phyloP scores from a whole-genome alignment of 78 protist species.

The Carpediemonas membranifera region DNA sequence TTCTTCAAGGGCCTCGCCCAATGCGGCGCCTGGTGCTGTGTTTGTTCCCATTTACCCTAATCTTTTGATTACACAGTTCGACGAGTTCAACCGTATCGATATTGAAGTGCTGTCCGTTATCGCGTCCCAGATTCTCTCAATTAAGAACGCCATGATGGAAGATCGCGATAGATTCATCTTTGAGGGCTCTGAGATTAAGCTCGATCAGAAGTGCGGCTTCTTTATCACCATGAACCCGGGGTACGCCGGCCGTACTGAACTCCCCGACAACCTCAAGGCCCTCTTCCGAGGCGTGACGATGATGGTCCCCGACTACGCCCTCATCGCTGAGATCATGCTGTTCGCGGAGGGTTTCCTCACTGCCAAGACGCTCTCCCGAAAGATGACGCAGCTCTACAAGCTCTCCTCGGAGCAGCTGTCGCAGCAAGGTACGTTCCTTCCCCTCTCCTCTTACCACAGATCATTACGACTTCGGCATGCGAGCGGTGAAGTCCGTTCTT shows the following conservation, averaged over 20 bases:
- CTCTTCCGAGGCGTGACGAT: conserved; percentile 68
- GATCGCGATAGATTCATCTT: conserved; percentile 12
- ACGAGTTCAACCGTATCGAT: background rate
- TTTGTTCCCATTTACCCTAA: conserved; percentile 56
- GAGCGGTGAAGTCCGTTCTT: conserved; percentile 47
- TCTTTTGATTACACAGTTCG: conserved; percentile 21
- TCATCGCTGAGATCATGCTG: conserved; percentile 61
- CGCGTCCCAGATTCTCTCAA: conserved; percentile 48
- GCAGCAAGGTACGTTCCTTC: conserved; percentile 49
- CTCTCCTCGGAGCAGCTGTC: conserved; percentile 61
- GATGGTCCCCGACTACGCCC: conserved; percentile 65
- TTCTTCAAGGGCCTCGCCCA: conserved; percentile 59
- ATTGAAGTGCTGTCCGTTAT: conserved; percentile 57
- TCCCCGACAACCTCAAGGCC: conserved; percentile 78
- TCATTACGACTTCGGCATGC: conserved; percentile 70
- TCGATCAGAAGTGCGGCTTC: conserved; percentile 32
- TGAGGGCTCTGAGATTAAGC: conserved; percentile 26
- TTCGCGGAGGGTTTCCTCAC: conserved; percentile 64
- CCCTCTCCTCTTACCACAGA: too few relatives aligned
- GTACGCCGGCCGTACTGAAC: conserved; percentile 55
- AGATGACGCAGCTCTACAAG: conserved; percentile 58
- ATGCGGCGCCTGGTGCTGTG: conserved; percentile 80
- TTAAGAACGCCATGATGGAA: conserved; percentile 27
- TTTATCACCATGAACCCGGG: conserved; percentile 82
- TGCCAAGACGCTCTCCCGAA: conserved; percentile 45